A percentile compares a stretch with the other conserved stretches of the same genome.
These are phyloP conservation scores for Mycena venus DNA, from an alignment of 768 basidiomycete species.

Conservation along the genomic window DNA sequence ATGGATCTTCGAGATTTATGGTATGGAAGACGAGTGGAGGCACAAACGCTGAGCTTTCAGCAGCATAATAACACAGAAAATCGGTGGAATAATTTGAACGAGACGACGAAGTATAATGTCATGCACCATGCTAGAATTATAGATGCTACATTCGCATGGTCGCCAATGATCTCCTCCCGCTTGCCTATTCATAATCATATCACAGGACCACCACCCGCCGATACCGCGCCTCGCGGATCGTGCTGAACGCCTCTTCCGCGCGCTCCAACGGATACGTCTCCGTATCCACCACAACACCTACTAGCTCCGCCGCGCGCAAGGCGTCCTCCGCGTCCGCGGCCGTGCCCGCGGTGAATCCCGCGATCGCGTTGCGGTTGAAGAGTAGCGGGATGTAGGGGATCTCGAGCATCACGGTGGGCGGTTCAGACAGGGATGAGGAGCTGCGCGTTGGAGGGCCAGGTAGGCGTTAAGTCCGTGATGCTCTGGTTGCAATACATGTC, in stretches of 20 bases:
- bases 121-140: background rate
- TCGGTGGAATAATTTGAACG: background rate
- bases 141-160: background rate
- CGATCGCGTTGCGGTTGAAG: slow-evolving; percentile 37
- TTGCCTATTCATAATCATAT: background rate
- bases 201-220: slow-evolving; percentile 16
- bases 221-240: slow-evolving; percentile 12
- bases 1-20: background rate
- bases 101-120: background rate
- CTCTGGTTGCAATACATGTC: background rate
- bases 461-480: slow-evolving; percentile 24
- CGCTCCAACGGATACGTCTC: slow-evolving; percentile 24
- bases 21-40: background rate
- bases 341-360: slow-evolving; percentile 37
- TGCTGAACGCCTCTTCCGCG: slow-evolving; percentile 27
- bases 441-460: slow-evolving; percentile 33
- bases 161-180: background rate
- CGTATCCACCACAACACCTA: slow-evolving; percentile 18
- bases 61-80: background rate
- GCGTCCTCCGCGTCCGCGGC: slow-evolving; percentile 26
- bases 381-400: slow-evolving; percentile 27
- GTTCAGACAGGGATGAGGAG: background rate
- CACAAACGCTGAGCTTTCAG: background rate
- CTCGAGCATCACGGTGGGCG: background rate
- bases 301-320: slow-evolving; percentile 18